Base-by-base conservation (phyloP, 1,139 yeast genomes). In the Groenewaldozyma auringiensis region DNA sequence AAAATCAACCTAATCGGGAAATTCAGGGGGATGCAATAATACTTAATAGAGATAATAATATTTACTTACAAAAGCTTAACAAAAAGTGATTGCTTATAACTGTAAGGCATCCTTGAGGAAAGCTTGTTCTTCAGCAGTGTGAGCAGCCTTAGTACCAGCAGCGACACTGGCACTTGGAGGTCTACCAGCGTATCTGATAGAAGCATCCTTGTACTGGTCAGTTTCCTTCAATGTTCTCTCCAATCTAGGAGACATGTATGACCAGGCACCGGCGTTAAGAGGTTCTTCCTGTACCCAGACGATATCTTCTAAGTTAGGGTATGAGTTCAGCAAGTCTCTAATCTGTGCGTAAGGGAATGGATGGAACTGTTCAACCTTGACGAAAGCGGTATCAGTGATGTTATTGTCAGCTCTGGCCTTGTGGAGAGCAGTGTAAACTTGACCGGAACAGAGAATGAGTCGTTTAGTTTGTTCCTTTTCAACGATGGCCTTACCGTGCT, bases 221-320 rank as follows among this genome's bases (percentile, higher is more conserved):
- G 95, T 83, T 70, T 86, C 86, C 54, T 74, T 75, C 66, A 92
- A 69, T 40, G 82, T 75, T 42, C 95, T 84, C 50, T 72, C 70
- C 50, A 92, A 68, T 72, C 98, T 84, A 65, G 96, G 98, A 53
- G 75, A 73, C 50, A 74, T 88, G 62, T 64, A 87, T 34, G 83
- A 65, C 84, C 84, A 89, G 44, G 86, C 73, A 69, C 98, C 98
- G 82, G 92, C 92, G 74, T 94, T 94, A 71, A 92, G 78, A 59
- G 98, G 98, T 75, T 94, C 99, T 74, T 94, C 99, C 74, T 94
- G 98, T 70, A 94, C 83, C 94, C 94, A 94, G 41, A 88, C 94
- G 59, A 94, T 72, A 65, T 94, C 98, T 67, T 83, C 82, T 53
- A 83, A 65, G 66, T 81, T 81, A 63, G 95, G 87, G 75, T 83